A percentile compares a stretch with the other conserved stretches of the same genome.
phyloP scores from a whole-genome alignment of 169 alveolate species.

The Babesia divergens region DNA sequence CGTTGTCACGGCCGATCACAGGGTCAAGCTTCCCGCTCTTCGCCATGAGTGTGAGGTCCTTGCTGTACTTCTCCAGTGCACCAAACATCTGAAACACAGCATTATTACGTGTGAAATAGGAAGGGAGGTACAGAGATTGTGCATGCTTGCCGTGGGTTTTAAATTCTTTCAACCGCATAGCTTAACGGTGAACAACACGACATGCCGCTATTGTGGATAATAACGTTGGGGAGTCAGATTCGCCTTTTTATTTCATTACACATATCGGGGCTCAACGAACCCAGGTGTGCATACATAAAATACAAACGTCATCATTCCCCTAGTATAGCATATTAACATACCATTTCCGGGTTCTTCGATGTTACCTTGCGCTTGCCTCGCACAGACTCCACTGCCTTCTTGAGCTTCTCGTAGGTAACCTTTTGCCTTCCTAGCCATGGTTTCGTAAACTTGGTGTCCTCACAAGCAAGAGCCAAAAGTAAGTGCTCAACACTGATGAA shows the following conservation, averaged over 20 bases:
- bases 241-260: conserved; percentile 52
- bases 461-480: conserved; percentile 79
- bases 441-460: conserved; percentile 81
- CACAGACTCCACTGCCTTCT: conserved; percentile 76
- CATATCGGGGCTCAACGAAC: background rate
- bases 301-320: conserved; percentile 31
- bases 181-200: too few species aligned
- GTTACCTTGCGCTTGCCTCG: conserved; percentile 84
- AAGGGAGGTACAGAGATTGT: too few species aligned
- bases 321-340: conserved; percentile 4
- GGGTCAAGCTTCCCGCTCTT: conserved; percentile 85
- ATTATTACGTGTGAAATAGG: too few species aligned
- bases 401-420: conserved; percentile 77
- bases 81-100: conserved; percentile 65
- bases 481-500: conserved; percentile 80
- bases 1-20: conserved; percentile 85
- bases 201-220: too few species aligned
- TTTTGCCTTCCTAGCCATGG: conserved; percentile 76
- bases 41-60: conserved; percentile 83
- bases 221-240: conserved; percentile 54
- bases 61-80: conserved; percentile 75
- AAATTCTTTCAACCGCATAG: too few species aligned
- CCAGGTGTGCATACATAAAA: conserved; percentile 12
- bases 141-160: too few species aligned
- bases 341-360: conserved; percentile 80